Evolutionary conservation across 768 basidiomycete species (phyloP), one percentile per base, ranked within the genome.

Genomic region (Trametes elegans): DNA sequence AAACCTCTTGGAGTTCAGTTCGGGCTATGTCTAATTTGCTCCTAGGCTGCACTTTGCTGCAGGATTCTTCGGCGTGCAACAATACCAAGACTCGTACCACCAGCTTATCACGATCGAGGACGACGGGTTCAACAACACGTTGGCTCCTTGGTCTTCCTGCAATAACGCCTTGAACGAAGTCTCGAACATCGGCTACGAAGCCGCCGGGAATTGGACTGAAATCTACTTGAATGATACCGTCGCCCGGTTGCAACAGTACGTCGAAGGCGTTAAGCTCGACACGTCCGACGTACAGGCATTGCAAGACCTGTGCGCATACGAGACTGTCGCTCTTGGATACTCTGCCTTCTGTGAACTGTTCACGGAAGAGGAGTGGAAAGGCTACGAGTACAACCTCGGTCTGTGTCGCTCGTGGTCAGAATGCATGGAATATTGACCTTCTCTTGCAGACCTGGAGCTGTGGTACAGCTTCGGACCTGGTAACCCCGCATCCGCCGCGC

Each of bases 321-420:
- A 76, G 75, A 76, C 79, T 13, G 79, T 80, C 27, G 73, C 78
- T 2, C 70, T 80, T n/a, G 78, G 78, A 0, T 79, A 73, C 60
- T 79, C 77, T 9, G 61, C 66, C 16, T 82, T 80, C 69, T 82
- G 79, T 58, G 67, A 68, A 8, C 64, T 82, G 10, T 81, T 82
- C 68, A 79, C 79, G 3, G 66, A 77, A 54, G 71, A 76, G 36
- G 80, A 82, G 61, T 82, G 79, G 79, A 71, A 73, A 58, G 74
- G 76, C 1, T 80, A 73, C 55, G 73, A 78, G 48, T 79, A 81
- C 60, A 66, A 70, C 24, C 58, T 49, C 26, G 71, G 70, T 71
- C n/a, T n/a, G 28, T 47, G 70, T 58, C 13, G 10, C 13, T 11
- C 6, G 11, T 4, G 3, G 5, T 11, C 1, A 13, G 26, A 7